Evolutionary conservation across 371 early-diverging fungal species (phyloP), one percentile per base, ranked within the genome.

Genomic region (Chytridium lagenaria): DNA sequence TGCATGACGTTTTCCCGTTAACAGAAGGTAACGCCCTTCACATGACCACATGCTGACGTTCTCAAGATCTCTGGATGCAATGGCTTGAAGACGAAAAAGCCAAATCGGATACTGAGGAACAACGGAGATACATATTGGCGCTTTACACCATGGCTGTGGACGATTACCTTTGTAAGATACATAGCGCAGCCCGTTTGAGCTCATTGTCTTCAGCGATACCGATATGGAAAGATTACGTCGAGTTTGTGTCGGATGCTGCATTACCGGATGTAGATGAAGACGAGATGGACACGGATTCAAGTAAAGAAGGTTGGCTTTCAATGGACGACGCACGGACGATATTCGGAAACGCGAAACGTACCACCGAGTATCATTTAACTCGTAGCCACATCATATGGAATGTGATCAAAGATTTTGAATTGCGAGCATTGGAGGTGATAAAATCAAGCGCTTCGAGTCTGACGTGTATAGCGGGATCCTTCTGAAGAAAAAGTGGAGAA

Each of bases 301-400:
- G 55, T n/a, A 52, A 33, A 39, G 44, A 49, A 16, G 65, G 57
- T 0, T 81, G 83, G 81, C 63, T 81, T 5, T 16, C 66, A 1
- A 67, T 83, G 1, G 81, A 83, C 0, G 36, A 61, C 0, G 83
- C 84, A 2, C 82, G 89, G 2, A 74, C 72, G 10, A 74, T 87
- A 37, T 71, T 83, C 22, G 66, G 80, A 7, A 72, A 57, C 10
- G 89, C 88, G 22, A 72, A 84, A 0, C 38, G 72, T 55, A 82
- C 87, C 0, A 84, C 86, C 2, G 73, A 71, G 16, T 72, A 78
- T 34, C 88, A 91, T 76, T 79, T 89, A 10, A 74, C 83, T 0
- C 19, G 86, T 76, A 86, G 90, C 59, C 91, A 90, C 70, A 55
- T 78, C 5, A 81, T 89, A 5, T 91, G 91, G 91, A 84, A 83